A percentile compares a stretch with the other conserved stretches of the same genome.
phyloP scores from a whole-genome alignment of 2,329 filamentous ascomycete species.

The Nothomitra cinnamomea region DNA sequence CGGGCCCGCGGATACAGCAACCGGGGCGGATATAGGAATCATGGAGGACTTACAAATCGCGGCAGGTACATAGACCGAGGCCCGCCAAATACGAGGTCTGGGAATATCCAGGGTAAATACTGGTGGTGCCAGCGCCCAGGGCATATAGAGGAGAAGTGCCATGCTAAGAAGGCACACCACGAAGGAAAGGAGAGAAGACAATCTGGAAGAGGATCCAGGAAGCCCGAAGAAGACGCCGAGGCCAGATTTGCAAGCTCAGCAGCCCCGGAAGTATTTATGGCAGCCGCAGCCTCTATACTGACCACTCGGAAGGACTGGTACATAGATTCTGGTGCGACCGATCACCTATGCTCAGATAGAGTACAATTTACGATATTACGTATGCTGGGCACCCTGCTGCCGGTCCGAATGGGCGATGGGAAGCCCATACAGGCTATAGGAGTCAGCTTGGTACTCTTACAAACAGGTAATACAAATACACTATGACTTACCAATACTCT shows the following conservation, averaged over 20 bases:
- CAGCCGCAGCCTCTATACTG: neutral
- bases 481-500: neutral
- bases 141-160: neutral
- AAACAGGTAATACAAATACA: neutral
- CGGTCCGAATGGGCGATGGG: neutral
- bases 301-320: neutral
- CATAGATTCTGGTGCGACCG: neutral
- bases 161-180: neutral
- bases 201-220: neutral
- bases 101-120: neutral
- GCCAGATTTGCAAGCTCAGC: neutral
- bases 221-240: neutral
- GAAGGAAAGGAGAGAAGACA: no score
- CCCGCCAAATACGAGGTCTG: no score
- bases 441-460: neutral
- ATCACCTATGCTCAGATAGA: neutral
- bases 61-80: no score
- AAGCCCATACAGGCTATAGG: neutral
- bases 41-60: no score
- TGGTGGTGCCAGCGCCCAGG: neutral
- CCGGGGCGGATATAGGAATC: neutral
- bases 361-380: neutral
- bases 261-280: neutral
- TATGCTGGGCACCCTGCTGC: neutral
- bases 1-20: neutral